Evolutionary conservation across 2,329 filamentous ascomycete species (phyloP), one percentile per base, ranked within the genome.

Genomic region (Fusarium chaquense): DNA sequence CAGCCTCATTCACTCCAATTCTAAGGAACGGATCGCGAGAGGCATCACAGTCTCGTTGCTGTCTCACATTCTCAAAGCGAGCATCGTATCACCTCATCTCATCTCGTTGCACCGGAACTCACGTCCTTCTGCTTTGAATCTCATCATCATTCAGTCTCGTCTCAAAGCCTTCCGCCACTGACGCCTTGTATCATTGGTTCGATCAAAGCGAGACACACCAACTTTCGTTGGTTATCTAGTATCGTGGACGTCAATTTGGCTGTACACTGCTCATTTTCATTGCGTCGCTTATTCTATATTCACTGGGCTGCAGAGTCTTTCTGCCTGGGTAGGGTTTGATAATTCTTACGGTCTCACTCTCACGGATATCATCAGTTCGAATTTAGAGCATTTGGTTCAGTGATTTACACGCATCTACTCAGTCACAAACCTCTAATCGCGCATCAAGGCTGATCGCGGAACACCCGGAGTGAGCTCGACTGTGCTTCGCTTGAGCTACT

Each of bases 21-120:
- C 24, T 41, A 40, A 36, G 10, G 28, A 40, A 28, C 46, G 52
- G 65, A 44, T 53, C 51, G 56, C 54, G 55, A 46, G 52, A 61
- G 58, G 66, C 58, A 71, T 53, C 57, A 44, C 66, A 73, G 73
- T 70, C 73, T 66, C 68, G 70, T 67, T 69, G 70, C 70, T 74
- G 65, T 68, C 70, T 62, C 46, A 54, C 26, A 62, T 46, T 51
- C 40, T 44, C 45, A 66, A 38, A 50, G 41, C 55, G 18, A 52
- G 61, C 63, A 73, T 60, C 69, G 60, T 52, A 60, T 60, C 58
- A 52, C 55, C 45, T 58, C 45, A 16, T 26, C 32, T 36, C 47
- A 33, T 40, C 33, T 38, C 53, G 43, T 46, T 40, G 58, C 35
- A 45, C 18, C 51, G 55, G 33, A 38, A 46, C 32, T 63, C 58